phyloP scores from a whole-genome alignment of 139 green algal species.

The Tetradesmus lagerheimii region DNA sequence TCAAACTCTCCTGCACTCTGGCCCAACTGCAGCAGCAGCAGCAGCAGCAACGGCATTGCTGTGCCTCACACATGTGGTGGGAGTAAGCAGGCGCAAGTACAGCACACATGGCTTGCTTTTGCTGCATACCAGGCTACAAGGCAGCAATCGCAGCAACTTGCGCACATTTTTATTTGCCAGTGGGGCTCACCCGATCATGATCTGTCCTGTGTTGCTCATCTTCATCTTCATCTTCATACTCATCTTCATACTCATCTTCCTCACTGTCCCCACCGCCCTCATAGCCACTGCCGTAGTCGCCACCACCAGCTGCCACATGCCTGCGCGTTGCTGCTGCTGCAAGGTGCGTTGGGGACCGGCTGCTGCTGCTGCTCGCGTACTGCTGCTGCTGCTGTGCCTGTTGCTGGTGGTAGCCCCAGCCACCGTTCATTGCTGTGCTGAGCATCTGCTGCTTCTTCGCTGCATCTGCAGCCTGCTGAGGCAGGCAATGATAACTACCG shows the following conservation, averaged over 20 bases:
- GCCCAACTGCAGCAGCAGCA: not conserved
- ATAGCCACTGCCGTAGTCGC: not conserved
- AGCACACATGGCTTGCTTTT: not conserved
- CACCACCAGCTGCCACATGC: not conserved
- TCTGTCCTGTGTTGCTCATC: not conserved
- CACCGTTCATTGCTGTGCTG: not conserved
- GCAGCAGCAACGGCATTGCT: no score
- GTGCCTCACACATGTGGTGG: no score
- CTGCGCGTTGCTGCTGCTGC: not conserved
- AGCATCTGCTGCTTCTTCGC: conserved; percentile 34
- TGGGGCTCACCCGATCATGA: not conserved
- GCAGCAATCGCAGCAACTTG: not conserved
- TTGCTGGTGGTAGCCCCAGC: not conserved
- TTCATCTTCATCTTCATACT: not conserved
- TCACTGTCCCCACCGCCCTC: not conserved
- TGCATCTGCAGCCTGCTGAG: conserved; percentile 33
- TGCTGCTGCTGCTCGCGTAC: not conserved
- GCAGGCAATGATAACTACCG: not conserved
- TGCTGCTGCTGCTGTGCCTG: not conserved
- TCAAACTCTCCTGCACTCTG: not conserved
- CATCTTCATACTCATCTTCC: not conserved
- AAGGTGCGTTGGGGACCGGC: not conserved
- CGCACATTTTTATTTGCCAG: not conserved
- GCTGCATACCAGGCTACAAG: not conserved
- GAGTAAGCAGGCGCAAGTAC: no score